Base-by-base conservation (phyloP, 2,329 filamentous ascomycete species). In the Pseudogymnoascus sp. region DNA sequence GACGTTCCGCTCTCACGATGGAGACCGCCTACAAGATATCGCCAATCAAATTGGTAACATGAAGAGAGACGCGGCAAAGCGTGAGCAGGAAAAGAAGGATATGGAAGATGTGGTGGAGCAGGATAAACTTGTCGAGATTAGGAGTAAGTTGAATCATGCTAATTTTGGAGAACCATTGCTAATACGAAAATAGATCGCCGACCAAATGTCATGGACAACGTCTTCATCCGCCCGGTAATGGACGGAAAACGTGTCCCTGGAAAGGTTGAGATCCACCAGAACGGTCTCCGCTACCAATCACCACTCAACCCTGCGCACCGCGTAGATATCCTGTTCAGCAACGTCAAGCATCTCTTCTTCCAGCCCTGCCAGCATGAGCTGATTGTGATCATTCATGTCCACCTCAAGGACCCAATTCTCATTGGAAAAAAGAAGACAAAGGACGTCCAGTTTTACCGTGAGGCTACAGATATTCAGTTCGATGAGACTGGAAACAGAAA, bases 71-170 rank as follows among this genome's bases (percentile, higher is more conserved):
- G 86, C 90, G 4, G 84, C 90, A 41, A 92, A 96, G 75, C 89
- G 91, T 68, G 94, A 99, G 74, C 92, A 97, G 70, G 93, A 97
- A 75, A 97, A 97, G 84, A 99, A 99, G 78, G 93, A 99, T 68
- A 89, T 99, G 89, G 94, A 99, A 73, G 94, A 99, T 74, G 94
- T 99, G 20, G 92, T 99, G 5, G 94, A 97, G 75, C 94, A 99
- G 74, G 94, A 99, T 73, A 99, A 99, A 78, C 84, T 99, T 59
- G 80, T 95, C 67, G 92, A 97, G 72, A 92, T 97, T 67, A 83
- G 94, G 79, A 96, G 89, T 91, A 79, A 78, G 86, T 78, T 14
- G 6, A 30, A 5, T 53, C 2, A 37, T 6, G 8, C 9, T 14
- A 9, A 11, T n/a, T 57, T 14, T 22, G 2, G 20, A 8, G 38